These are phyloP conservation scores for Skeletonema costatum DNA, from an alignment of 108 stramenopile genomes.

Conservation along the genomic window DNA sequence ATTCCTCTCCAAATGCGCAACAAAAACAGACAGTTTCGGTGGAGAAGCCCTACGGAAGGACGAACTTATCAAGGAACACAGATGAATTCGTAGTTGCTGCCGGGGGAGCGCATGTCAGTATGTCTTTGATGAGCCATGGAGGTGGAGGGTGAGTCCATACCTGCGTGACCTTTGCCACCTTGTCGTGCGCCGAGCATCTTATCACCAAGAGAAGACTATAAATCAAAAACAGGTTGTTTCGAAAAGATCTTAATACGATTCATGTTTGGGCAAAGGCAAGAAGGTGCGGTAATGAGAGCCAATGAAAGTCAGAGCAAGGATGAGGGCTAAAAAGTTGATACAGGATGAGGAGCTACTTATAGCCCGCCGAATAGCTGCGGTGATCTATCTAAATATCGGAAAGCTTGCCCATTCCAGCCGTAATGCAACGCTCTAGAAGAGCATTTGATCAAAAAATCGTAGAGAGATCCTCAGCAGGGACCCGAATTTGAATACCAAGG, in stretches of 20 bases:
- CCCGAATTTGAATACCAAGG: constrained; percentile 81
- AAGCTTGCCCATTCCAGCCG: constrained; percentile 56
- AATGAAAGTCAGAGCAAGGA: constrained; percentile 45
- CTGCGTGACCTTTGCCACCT: constrained; percentile 70
- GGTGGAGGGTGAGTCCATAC: constrained; percentile 83
- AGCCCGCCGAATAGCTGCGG: constrained; percentile 16
- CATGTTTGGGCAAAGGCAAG: constrained; percentile 44
- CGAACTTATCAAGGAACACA: constrained; percentile 86
- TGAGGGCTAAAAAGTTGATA: neutral
- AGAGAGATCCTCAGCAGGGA: constrained; percentile 60
- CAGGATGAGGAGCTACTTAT: neutral
- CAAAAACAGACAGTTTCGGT: constrained; percentile 71
- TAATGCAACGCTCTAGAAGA: constrained; percentile 67
- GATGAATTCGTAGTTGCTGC: constrained; percentile 70
- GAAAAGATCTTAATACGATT: constrained; percentile 40
- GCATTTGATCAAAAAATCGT: constrained; percentile 69
- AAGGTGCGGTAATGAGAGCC: neutral
- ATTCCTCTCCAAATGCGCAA: constrained; percentile 1
- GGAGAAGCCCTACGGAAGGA: constrained; percentile 68
- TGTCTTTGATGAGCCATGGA: constrained; percentile 98
- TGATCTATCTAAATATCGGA: constrained; percentile 31
- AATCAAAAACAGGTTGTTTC: constrained; percentile 6
- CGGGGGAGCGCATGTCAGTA: constrained; percentile 79
- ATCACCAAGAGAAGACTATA: constrained; percentile 29
- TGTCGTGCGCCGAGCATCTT: constrained; percentile 50